A percentile compares a stretch with the other conserved stretches of the same genome.
phyloP scores from a whole-genome alignment of 345 rosid genomes.

The Dipteronia sinensis region DNA sequence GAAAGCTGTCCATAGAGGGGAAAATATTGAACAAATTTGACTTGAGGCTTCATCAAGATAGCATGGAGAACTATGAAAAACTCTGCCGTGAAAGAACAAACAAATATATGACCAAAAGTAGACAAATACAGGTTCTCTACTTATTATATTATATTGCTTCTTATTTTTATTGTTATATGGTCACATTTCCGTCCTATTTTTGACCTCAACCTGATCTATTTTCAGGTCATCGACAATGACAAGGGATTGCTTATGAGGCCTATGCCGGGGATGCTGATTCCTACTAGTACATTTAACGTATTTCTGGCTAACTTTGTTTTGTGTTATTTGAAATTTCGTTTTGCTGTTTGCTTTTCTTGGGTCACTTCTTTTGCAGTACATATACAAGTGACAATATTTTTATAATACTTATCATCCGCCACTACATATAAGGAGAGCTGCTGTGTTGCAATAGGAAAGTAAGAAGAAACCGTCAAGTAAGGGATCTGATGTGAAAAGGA shows the following conservation, averaged over 20 bases:
- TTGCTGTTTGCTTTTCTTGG: conserved; percentile 23
- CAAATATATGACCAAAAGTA: conserved; percentile 66
- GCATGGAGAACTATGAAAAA: conserved; percentile 74
- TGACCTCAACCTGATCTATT: conserved; percentile 9
- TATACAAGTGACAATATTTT: background rate
- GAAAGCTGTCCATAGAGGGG: conserved; percentile 67
- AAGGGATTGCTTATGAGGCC: conserved; percentile 84
- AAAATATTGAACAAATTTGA: conserved; percentile 80
- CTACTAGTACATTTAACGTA: conserved; percentile 47
- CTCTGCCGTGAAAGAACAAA: conserved; percentile 79
- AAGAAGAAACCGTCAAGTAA: conserved; percentile 63
- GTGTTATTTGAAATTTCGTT: conserved; percentile 5
- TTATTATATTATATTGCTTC: background rate
- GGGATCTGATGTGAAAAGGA: conserved; percentile 66
- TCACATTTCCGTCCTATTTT: background rate
- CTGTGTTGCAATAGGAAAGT: conserved; percentile 53
- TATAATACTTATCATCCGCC: conserved; percentile 5
- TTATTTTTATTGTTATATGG: background rate
- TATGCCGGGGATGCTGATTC: conserved; percentile 62
- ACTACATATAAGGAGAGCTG: conserved; percentile 20
- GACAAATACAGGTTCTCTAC: conserved; percentile 72
- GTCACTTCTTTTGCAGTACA: background rate
- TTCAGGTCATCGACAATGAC: conserved; percentile 82
- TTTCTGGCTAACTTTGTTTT: conserved; percentile 22
- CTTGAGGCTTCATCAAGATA: conserved; percentile 77